Conservation (phyloP, 176 grass and related monocot species). For the Lolium rigidum region DNA sequence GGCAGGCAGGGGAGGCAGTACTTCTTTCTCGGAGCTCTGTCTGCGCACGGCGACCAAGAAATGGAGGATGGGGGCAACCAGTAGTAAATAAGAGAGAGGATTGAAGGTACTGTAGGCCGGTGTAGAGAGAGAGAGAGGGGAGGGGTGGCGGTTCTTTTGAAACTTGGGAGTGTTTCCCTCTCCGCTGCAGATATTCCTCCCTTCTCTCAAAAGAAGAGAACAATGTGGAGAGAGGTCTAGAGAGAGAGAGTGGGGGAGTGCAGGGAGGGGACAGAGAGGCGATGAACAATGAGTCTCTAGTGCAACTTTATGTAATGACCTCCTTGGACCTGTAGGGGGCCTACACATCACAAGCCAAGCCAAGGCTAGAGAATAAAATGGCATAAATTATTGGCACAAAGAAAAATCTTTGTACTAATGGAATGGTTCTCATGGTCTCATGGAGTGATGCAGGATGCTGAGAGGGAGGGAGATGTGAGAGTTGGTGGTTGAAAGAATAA, state of each 20-base stretch:
- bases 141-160: conserved; percentile 72
- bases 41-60: conserved; percentile 43
- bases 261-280: neutral
- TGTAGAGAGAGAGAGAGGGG: neutral
- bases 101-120: neutral
- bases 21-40: conserved; percentile 28
- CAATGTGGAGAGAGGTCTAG: conserved; percentile 34
- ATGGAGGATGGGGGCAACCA: conserved; percentile 37
- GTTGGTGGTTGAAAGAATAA: conserved; percentile 37
- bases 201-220: conserved; percentile 78
- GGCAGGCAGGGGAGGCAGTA: conserved; percentile 15
- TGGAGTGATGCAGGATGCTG: neutral
- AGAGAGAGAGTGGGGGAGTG: neutral
- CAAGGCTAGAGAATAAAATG: conserved; percentile 10
- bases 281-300: neutral
- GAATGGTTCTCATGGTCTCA: conserved; percentile 31
- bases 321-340: conserved; percentile 13
- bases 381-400: neutral
- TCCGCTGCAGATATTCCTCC: conserved; percentile 59
- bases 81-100: conserved; percentile 50
- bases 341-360: neutral
- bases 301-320: conserved; percentile 43
- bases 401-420: neutral
- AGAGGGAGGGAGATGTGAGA: neutral
- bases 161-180: conserved; percentile 54